Conservation (phyloP, 371 early-diverging fungal species). For the Zopfochytrium polystomum region DNA sequence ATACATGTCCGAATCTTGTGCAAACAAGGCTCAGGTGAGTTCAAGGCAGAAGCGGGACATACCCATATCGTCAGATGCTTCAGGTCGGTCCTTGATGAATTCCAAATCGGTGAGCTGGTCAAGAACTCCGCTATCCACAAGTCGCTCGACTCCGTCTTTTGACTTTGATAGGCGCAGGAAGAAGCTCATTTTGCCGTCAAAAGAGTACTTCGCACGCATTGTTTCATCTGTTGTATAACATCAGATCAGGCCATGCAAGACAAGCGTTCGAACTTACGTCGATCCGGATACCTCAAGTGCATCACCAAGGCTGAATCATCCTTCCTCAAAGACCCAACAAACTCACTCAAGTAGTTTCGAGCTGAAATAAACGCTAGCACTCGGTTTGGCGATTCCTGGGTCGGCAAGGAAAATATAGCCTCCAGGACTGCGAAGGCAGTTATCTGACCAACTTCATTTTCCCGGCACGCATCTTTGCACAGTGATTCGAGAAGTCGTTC, state of each 20-base stretch:
- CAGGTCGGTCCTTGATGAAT: conserved; percentile 67
- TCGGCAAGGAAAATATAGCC: conserved; percentile 44
- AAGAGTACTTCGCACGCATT: conserved; percentile 55
- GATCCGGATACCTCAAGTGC: neutral
- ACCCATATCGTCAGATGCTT: conserved; percentile 24
- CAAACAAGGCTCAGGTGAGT: neutral
- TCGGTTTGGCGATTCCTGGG: conserved; percentile 43
- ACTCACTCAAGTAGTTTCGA: conserved; percentile 66
- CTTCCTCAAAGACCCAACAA: too few species aligned
- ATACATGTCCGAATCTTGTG: conserved; percentile 2
- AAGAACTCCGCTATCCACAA: conserved; percentile 71
- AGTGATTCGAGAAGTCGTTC: conserved; percentile 67
- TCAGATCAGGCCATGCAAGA: neutral
- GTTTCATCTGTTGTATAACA: conserved; percentile 7
- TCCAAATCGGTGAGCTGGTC: conserved; percentile 73
- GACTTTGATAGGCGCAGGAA: conserved; percentile 73
- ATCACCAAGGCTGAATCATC: conserved; percentile 51
- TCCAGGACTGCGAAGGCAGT: conserved; percentile 78
- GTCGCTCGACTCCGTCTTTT: conserved; percentile 68
- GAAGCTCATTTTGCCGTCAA: conserved; percentile 79
- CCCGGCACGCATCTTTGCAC: conserved; percentile 79
- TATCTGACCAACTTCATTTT: conserved; percentile 76
- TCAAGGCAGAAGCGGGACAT: neutral
- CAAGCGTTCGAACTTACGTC: too few species aligned
- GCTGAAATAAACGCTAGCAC: conserved; percentile 64